Evolutionary conservation across 441 rosid species (phyloP).

Genomic region (Syzygium malaccense): DNA sequence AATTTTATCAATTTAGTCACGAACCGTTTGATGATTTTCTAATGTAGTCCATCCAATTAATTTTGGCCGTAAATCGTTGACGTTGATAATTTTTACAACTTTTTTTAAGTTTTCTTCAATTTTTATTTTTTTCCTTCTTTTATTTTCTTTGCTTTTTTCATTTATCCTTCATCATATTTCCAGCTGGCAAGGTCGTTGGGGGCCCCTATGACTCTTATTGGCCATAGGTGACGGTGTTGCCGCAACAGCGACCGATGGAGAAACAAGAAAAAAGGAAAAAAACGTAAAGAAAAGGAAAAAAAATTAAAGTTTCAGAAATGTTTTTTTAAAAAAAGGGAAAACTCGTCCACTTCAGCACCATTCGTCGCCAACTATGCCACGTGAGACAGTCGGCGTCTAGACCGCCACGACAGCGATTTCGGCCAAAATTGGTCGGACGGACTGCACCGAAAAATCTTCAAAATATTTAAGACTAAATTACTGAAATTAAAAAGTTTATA

Average conservation of each 20-base stretch:
- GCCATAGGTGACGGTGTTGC: background rate
- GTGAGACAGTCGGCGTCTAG: no score
- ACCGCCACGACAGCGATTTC: accelerated
- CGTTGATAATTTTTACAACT: background rate
- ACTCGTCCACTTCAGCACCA: no score
- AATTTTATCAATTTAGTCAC: background rate
- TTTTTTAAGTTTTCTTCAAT: background rate
- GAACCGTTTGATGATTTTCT: accelerated
- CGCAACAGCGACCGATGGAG: background rate
- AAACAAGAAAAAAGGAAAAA: no score
- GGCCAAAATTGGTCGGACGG: accelerated
- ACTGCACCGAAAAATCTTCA: background rate
- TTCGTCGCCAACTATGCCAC: background rate
- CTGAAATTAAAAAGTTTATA: background rate
- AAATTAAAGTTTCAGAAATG: no score
- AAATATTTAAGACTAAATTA: background rate
- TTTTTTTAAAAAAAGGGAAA: no score
- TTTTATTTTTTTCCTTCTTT: background rate
- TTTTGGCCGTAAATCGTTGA: accelerated
- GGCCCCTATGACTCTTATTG: background rate
- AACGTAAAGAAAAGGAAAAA: background rate
- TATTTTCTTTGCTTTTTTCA: background rate
- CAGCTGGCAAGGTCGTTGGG: background rate
- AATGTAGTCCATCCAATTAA: background rate
- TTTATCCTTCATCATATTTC: background rate